phyloP scores from a whole-genome alignment of 805 yeast genomes.

The Jamesozyma jinghongensis region DNA sequence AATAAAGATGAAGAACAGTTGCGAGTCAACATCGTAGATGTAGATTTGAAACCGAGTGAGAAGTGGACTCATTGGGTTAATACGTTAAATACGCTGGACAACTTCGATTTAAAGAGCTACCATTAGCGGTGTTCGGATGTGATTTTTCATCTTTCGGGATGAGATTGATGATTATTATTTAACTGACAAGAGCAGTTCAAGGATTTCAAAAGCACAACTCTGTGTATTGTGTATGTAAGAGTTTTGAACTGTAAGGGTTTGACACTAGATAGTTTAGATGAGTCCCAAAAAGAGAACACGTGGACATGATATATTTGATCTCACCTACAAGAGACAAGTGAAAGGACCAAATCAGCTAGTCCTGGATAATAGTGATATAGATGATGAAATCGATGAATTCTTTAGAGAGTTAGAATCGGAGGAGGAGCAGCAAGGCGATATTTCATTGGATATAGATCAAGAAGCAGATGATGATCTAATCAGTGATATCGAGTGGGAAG shows the following conservation, averaged over 20 bases:
- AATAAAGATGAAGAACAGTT: not conserved
- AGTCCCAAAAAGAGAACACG: not conserved
- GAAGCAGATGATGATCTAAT: conserved; percentile 2
- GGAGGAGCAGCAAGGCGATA: not conserved
- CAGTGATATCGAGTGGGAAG: conserved; percentile 24
- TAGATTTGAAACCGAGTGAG: conserved; percentile 42
- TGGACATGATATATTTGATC: not conserved
- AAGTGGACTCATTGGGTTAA: conserved; percentile 42
- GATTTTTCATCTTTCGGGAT: no score
- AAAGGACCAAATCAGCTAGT: not conserved
- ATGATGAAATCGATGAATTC: not conserved
- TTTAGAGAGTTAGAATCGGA: conserved; percentile 1
- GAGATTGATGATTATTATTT: no score
- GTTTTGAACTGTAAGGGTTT: no score
- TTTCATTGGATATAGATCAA: not conserved
- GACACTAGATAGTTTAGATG: not conserved
- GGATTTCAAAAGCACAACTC: no score
- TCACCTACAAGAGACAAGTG: not conserved
- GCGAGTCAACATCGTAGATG: conserved; percentile 35
- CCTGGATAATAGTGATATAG: not conserved
- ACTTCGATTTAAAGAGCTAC: not conserved
- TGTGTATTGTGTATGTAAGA: no score
- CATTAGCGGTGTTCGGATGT: no score
- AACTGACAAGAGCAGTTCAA: no score
- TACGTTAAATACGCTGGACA: conserved; percentile 13